Conservation (phyloP, 768 basidiomycete species). For the Pleurotus tuber-regium region DNA sequence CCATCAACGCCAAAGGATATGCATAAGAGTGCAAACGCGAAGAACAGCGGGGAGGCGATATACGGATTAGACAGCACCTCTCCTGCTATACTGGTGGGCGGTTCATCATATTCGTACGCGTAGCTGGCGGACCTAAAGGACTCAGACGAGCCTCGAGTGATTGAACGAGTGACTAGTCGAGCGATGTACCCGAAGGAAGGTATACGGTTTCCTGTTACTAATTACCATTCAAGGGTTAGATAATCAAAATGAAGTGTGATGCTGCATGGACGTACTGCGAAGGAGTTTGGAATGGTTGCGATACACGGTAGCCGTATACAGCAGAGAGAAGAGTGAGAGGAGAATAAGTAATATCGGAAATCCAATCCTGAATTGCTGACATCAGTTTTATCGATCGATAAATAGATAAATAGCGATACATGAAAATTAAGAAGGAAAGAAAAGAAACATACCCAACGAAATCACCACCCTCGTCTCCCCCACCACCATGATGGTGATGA, state of each 20-base stretch:
- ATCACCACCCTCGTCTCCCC: constrained; percentile 54
- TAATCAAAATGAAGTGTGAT: not conserved
- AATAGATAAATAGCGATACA: no score
- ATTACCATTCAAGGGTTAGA: not conserved
- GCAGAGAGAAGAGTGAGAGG: constrained; percentile 53
- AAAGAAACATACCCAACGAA: constrained; percentile 32
- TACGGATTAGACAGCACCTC: constrained; percentile 72
- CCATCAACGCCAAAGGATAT: constrained; percentile 52
- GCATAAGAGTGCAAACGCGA: constrained; percentile 52
- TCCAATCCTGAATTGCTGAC: constrained; percentile 64
- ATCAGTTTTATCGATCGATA: constrained; percentile 32
- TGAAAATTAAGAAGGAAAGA: not conserved
- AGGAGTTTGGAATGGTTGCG: constrained; percentile 66
- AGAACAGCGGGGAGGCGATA: constrained; percentile 58
- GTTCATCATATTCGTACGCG: constrained; percentile 23
- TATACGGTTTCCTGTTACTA: constrained; percentile 63
- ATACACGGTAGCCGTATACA: constrained; percentile 55
- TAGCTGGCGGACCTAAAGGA: not conserved
- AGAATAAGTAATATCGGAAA: constrained; percentile 62
- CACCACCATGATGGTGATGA: constrained; percentile 62
- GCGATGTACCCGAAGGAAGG: constrained; percentile 46
- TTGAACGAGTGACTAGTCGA: not conserved
- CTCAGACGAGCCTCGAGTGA: not conserved
- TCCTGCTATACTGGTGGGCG: constrained; percentile 33
- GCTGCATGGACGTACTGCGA: constrained; percentile 42